Base-by-base conservation (phyloP, 1,139 yeast species). In the Diutina pseudorugosa region DNA sequence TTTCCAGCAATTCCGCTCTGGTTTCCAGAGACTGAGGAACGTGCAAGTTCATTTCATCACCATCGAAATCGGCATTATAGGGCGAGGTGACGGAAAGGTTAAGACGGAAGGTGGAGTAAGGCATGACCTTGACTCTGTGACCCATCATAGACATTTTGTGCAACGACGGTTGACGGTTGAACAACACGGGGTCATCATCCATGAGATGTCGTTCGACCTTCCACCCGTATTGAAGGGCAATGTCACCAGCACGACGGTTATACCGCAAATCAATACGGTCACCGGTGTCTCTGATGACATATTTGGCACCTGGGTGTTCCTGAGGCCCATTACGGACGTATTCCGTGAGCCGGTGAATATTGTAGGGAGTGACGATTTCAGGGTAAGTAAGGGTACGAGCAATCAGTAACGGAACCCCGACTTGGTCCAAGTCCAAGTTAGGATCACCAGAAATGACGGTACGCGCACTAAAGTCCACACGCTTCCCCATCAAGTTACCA, bases 111-210 rank as follows among this genome's bases (percentile, higher is more conserved):
- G 99, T 93, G 4, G 98, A 91, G 66, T 91, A 94, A 14, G 99
- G 99, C 96, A 94, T 91, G 52, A 93, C 98, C 66, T 88, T 90
- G 44, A 93, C 98, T 72, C 97, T 81, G 67, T 94, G 99, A n/a
- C 97, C 96, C 98, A 94, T 94, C 98, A 94, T 94, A 56, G 98
- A 90, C 98, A 94, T 93, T 71, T 94, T 94, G 73, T 94, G 99
- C 70, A 94, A 77, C 41, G 98, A 93, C 52, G 99, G 98, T 73
- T 94, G 99, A 78, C 99, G 96, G 68, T 93, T 93, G 76, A 93
- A 93, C 63, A 93, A 79, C 40, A 93, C 98, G 2, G 98, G 98
- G 66, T 93, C 99, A 62, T 91, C 81, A 67, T 93, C 98, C 86
- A 90, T 88, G 62, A 93, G 79, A 68, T 93, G 99, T 68, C 99